Conservation (phyloP, 768 basidiomycete genomes). For the Neoboletus brunneissimus region DNA sequence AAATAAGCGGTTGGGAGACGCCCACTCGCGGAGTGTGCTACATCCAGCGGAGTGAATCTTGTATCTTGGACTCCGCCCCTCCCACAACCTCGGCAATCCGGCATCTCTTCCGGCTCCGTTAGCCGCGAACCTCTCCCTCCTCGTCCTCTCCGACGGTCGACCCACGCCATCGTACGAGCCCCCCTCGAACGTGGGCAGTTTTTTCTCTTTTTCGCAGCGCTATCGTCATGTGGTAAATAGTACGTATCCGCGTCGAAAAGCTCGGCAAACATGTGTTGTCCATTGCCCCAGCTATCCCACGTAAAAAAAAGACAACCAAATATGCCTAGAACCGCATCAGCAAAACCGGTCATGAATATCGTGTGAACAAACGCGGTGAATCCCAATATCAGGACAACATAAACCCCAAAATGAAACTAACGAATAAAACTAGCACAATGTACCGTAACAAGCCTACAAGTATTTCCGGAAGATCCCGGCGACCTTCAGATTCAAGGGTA, state of each 20-base stretch:
- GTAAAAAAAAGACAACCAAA: conserved; percentile 9
- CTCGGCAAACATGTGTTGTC: conserved; percentile 13
- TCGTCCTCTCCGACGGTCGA: neutral
- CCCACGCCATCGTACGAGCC: too few relatives aligned
- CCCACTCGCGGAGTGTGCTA: conserved; percentile 32
- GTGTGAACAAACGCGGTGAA: conserved; percentile 12
- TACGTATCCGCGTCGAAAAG: conserved; percentile 10
- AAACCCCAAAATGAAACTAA: conserved; percentile 25
- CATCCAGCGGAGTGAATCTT: conserved; percentile 28
- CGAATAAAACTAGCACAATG: conserved; percentile 25
- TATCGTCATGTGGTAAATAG: conserved; percentile 5
- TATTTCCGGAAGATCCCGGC: conserved; percentile 46
- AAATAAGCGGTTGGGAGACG: conserved; percentile 32
- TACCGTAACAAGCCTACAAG: conserved; percentile 30
- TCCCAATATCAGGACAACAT: conserved; percentile 20
- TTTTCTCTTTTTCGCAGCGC: neutral
- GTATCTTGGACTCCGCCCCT: conserved; percentile 30
- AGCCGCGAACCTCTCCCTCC: conserved; percentile 30
- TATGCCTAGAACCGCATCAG: neutral
- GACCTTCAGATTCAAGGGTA: conserved; percentile 46
- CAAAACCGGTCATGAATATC: conserved; percentile 10
- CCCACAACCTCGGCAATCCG: conserved; percentile 18
- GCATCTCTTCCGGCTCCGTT: conserved; percentile 21
- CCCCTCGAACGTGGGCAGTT: neutral
- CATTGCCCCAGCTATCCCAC: conserved; percentile 16